Conservation (phyloP, 768 basidiomycete genomes). For the Leucogyrophana mollusca region DNA sequence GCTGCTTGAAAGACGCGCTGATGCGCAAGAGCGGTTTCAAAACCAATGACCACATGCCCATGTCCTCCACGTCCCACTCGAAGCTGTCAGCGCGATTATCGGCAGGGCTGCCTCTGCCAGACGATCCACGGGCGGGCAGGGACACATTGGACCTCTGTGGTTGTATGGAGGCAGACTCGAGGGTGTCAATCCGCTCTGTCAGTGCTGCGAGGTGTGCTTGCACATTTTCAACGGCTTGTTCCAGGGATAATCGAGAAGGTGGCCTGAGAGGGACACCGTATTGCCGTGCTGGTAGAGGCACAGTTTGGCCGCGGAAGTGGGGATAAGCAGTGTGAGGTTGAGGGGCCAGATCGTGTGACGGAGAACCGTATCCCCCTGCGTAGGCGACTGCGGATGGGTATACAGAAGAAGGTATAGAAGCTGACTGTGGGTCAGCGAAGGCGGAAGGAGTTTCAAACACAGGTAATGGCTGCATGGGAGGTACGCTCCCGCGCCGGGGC, state of each 20-base stretch:
- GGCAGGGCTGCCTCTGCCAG: slow-evolving; percentile 44
- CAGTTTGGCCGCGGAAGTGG: slow-evolving; percentile 33
- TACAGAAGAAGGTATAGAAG: slow-evolving; percentile 36
- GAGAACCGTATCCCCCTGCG: slow-evolving; percentile 37
- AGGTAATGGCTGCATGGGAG: slow-evolving; percentile 70
- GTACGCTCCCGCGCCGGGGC: slow-evolving; percentile 41
- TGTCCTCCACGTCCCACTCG: slow-evolving; percentile 73
- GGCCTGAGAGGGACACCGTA: slow-evolving; percentile 39
- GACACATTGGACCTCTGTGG: slow-evolving; percentile 42
- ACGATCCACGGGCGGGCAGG: slow-evolving; percentile 36
- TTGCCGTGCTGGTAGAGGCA: slow-evolving; percentile 32
- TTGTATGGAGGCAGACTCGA: slow-evolving; percentile 39
- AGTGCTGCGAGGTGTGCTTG: slow-evolving; percentile 83
- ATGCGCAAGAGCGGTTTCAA: slow-evolving; percentile 62
- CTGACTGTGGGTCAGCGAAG: slow-evolving; percentile 50
- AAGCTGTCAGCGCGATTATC: slow-evolving; percentile 27
- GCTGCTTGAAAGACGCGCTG: slow-evolving; percentile 44
- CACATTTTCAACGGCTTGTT: slow-evolving; percentile 75
- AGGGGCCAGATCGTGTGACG: slow-evolving; percentile 38
- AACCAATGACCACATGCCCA: slow-evolving; percentile 81
- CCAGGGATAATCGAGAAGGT: slow-evolving; percentile 48
- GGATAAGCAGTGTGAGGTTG: slow-evolving; percentile 36
- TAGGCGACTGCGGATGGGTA: slow-evolving; percentile 37
- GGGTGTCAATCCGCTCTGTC: slow-evolving; percentile 75
- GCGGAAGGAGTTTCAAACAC: slow-evolving; percentile 72